These are phyloP conservation scores for Geosmithia flava DNA, from an alignment of 2,329 filamentous ascomycete genomes.

Conservation along the genomic window DNA sequence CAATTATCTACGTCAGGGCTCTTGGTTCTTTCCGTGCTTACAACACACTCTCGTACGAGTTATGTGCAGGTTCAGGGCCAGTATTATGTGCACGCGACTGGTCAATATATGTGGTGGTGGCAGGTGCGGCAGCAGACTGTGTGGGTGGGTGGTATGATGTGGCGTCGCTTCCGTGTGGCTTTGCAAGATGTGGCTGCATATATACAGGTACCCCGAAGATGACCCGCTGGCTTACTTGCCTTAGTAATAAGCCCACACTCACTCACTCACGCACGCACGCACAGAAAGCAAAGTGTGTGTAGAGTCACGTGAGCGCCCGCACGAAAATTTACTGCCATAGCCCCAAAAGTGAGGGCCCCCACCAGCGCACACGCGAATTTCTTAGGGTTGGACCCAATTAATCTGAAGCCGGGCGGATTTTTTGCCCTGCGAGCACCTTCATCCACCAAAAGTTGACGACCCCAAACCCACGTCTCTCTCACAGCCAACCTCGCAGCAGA, in stretches of 20 bases:
- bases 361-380: constrained; percentile 5
- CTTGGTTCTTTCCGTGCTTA: no score
- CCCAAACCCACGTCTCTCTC: constrained; percentile 2
- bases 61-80: no score
- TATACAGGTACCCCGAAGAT: background rate
- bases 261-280: no score
- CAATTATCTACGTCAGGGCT: background rate
- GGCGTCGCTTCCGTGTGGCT: background rate
- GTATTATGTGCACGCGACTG: no score
- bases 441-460: constrained; percentile 4
- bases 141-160: no score
- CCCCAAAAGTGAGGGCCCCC: constrained; percentile 3
- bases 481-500: constrained; percentile 15
- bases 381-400: constrained; percentile 36
- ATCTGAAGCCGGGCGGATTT: constrained; percentile 20
- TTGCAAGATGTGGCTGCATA: background rate
- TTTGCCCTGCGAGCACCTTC: constrained; percentile 12
- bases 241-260: background rate
- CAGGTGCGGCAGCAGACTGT: no score
- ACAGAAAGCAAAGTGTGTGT: no score
- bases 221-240: background rate
- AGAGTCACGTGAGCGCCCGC: background rate
- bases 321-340: background rate
- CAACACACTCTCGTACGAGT: no score
- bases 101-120: background rate